Percentiles rank a stretch among this genome's conserved stretches.
phyloP scores from a whole-genome alignment of 805 yeast species.

The Wickerhamiella allomyrinae region DNA sequence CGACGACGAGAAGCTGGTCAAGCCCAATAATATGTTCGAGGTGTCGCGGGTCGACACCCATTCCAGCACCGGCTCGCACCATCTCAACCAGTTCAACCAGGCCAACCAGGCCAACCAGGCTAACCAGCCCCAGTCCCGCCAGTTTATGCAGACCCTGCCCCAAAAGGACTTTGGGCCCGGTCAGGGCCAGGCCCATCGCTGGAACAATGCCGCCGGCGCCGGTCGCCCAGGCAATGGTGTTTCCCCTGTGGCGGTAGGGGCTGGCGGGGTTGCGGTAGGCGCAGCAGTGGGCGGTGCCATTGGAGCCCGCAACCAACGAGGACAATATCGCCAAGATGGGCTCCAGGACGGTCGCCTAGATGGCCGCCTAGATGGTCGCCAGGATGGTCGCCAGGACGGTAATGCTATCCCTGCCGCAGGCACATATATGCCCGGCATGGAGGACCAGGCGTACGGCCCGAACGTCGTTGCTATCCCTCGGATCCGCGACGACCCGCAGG shows the following conservation, averaged over 20 bases:
- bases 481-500: slow-evolving; percentile 10
- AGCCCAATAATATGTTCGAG: slow-evolving; percentile 1
- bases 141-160: background rate
- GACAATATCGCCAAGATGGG: too few species aligned
- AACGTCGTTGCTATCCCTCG: slow-evolving; percentile 22
- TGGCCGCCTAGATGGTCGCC: too few species aligned
- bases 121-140: background rate
- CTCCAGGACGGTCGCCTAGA: too few species aligned
- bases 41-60: background rate
- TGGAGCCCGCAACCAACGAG: too few species aligned
- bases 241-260: too few species aligned
- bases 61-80: background rate
- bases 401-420: slow-evolving; percentile 21
- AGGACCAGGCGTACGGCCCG: slow-evolving; percentile 17
- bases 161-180: background rate
- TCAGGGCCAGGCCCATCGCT: background rate
- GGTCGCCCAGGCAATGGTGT: background rate
- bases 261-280: too few species aligned
- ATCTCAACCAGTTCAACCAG: background rate
- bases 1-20: slow-evolving; percentile 15
- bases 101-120: background rate
- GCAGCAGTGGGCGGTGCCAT: too few species aligned
- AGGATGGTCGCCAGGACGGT: background rate
- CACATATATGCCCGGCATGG: slow-evolving; percentile 18
- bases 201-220: background rate